phyloP scores from a whole-genome alignment of 805 yeast species.

The Yarrowia sp. region DNA sequence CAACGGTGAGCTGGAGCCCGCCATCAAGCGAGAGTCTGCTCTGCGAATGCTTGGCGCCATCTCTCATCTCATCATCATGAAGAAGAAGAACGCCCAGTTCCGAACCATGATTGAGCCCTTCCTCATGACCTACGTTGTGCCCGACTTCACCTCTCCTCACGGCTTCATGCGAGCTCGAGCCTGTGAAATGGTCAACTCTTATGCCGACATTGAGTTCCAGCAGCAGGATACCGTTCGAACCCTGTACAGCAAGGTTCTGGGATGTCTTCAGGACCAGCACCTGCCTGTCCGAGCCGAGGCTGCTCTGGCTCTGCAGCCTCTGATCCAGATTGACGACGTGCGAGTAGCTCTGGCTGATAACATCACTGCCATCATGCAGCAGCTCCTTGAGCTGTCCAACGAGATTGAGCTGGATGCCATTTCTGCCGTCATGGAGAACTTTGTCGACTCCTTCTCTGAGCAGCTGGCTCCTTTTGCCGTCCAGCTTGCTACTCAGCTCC shows the following conservation, averaged over 20 bases:
- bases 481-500: slow-evolving; percentile 54
- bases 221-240: slow-evolving; percentile 65
- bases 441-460: slow-evolving; percentile 83
- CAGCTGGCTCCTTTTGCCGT: slow-evolving; percentile 89
- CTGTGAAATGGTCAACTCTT: slow-evolving; percentile 49
- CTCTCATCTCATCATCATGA: slow-evolving; percentile 53
- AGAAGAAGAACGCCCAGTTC: slow-evolving; percentile 55
- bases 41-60: slow-evolving; percentile 76
- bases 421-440: slow-evolving; percentile 90
- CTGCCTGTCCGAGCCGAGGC: slow-evolving; percentile 82
- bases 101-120: slow-evolving; percentile 64
- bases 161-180: slow-evolving; percentile 67
- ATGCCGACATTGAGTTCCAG: slow-evolving; percentile 60
- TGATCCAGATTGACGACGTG: slow-evolving; percentile 62
- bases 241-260: slow-evolving; percentile 43
- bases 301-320: slow-evolving; percentile 80
- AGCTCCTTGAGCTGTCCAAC: slow-evolving; percentile 67
- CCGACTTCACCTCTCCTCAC: slow-evolving; percentile 62
- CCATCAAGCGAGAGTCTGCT: slow-evolving; percentile 73
- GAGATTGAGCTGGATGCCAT: slow-evolving; percentile 84
- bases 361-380: slow-evolving; percentile 80
- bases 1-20: slow-evolving; percentile 41
- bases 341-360: slow-evolving; percentile 63
- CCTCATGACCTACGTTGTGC: slow-evolving; percentile 61
- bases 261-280: slow-evolving; percentile 48